These are phyloP conservation scores for Lentinula raphanica DNA, from an alignment of 768 basidiomycete genomes.

Conservation along the genomic window DNA sequence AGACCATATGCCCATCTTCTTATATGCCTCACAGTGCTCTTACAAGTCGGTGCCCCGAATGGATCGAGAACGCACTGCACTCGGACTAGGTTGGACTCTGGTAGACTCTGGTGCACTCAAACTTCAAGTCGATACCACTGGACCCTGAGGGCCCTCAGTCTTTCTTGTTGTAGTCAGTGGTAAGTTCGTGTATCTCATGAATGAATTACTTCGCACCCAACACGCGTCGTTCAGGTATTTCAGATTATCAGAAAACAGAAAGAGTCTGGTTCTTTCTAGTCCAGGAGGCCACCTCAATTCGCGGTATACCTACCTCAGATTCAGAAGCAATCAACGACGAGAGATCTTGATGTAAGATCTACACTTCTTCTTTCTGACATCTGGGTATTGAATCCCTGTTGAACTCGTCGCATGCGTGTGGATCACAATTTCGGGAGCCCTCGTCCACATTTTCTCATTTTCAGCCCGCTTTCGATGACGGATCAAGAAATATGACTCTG, in stretches of 20 bases:
- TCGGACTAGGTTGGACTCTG: neutral
- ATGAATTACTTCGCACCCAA: no score
- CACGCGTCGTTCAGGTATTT: no score
- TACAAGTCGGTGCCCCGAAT: neutral
- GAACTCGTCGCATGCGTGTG: neutral
- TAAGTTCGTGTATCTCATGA: no score
- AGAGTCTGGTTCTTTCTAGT: neutral
- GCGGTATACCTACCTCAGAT: neutral
- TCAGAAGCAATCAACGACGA: neutral
- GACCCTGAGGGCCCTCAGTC: no score
- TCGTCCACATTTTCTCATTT: neutral
- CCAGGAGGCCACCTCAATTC: neutral
- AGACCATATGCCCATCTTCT: neutral
- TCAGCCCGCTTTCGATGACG: neutral
- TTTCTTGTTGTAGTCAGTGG: no score
- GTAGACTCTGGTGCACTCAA: no score
- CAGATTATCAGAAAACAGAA: neutral
- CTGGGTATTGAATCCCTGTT: neutral
- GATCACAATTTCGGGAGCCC: neutral
- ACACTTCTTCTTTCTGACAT: neutral
- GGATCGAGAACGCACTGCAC: neutral
- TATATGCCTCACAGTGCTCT: neutral
- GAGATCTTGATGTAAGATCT: slow-evolving; percentile 1
- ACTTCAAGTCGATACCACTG: no score
- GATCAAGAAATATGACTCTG: neutral